Evolutionary conservation across 2,329 filamentous ascomycete genomes (phyloP).

Genomic region (Xylaria sp.): DNA sequence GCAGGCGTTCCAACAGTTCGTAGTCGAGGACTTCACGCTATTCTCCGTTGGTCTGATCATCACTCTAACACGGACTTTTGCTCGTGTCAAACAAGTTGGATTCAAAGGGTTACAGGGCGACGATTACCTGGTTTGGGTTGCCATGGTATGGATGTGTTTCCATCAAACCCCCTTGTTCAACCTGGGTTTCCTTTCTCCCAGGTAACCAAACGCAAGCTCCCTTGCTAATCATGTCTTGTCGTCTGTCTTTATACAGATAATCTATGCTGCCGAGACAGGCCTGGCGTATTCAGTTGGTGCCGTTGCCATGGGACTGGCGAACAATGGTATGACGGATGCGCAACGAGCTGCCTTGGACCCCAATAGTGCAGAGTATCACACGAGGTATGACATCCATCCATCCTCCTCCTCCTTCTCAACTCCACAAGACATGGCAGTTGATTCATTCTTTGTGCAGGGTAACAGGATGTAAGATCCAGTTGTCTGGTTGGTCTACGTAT

Average conservation of each 20-base stretch:
- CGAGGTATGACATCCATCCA: slow-evolving; percentile 20
- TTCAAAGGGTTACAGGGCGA: slow-evolving; percentile 25
- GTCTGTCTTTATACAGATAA: slow-evolving; percentile 32
- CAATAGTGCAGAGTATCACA: slow-evolving; percentile 37
- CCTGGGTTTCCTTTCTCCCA: background rate
- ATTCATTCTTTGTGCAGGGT: slow-evolving; percentile 30
- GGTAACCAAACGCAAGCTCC: background rate
- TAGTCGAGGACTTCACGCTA: slow-evolving; percentile 17
- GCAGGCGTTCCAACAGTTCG: slow-evolving; percentile 10
- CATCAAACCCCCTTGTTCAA: background rate
- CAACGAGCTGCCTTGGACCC: slow-evolving; percentile 40
- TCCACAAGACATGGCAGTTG: background rate
- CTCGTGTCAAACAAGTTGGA: slow-evolving; percentile 18
- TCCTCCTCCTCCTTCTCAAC: background rate
- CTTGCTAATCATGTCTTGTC: background rate
- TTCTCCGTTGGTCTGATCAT: slow-evolving; percentile 16
- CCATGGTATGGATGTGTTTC: slow-evolving; percentile 26
- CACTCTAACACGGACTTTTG: slow-evolving; percentile 17
- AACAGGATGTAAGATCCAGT: slow-evolving; percentile 46
- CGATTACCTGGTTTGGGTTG: slow-evolving; percentile 35
- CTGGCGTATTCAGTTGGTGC: slow-evolving; percentile 44
- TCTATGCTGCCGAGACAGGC: slow-evolving; percentile 45
- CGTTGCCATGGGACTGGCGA: slow-evolving; percentile 44
- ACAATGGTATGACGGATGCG: slow-evolving; percentile 48
- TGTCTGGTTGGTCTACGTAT: slow-evolving; percentile 51